phyloP scores from a whole-genome alignment of 805 yeast species.

The Teunomyces funiuensis region DNA sequence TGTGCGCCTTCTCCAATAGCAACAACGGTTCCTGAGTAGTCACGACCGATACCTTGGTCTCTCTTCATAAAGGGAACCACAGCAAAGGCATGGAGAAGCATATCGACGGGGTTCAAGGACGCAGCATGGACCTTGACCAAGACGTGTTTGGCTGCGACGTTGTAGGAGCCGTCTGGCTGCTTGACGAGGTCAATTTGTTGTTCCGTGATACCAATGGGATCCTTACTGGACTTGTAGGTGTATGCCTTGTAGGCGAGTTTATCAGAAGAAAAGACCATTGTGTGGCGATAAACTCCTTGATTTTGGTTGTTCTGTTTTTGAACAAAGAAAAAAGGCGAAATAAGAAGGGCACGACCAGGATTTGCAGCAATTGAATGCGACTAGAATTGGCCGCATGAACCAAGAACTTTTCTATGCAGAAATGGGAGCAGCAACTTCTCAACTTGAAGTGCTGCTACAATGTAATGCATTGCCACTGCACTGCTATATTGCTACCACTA shows the following conservation, averaged over 20 bases:
- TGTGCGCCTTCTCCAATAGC: conserved; percentile 29
- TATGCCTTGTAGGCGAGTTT: conserved; percentile 21
- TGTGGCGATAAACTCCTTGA: too few species aligned
- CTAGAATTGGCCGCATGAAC: too few species aligned
- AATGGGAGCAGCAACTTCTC: too few species aligned
- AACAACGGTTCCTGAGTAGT: conserved; percentile 34
- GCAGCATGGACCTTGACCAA: conserved; percentile 33
- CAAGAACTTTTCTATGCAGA: too few species aligned
- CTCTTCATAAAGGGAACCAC: conserved; percentile 10
- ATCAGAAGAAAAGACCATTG: conserved; percentile 14
- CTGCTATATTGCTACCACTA: too few species aligned
- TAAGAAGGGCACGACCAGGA: too few species aligned
- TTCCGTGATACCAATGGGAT: conserved; percentile 13
- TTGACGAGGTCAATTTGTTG: conserved; percentile 10
- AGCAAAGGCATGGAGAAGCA: conserved; percentile 19
- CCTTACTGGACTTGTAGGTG: conserved; percentile 16
- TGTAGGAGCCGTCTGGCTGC: conserved; percentile 15
- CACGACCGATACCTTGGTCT: conserved; percentile 29
- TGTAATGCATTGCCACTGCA: too few species aligned
- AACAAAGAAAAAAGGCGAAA: too few species aligned
- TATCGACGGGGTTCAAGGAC: conserved; percentile 36
- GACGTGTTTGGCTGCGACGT: conserved; percentile 16
- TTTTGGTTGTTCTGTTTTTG: too few species aligned
- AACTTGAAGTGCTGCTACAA: too few species aligned
- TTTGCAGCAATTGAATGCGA: too few species aligned